A percentile compares a stretch with the other conserved stretches of the same genome.
Evolutionary conservation across 1,284 basidiomycete genomes (phyloP).

Genomic region (Rhodotorula sp.): DNA sequence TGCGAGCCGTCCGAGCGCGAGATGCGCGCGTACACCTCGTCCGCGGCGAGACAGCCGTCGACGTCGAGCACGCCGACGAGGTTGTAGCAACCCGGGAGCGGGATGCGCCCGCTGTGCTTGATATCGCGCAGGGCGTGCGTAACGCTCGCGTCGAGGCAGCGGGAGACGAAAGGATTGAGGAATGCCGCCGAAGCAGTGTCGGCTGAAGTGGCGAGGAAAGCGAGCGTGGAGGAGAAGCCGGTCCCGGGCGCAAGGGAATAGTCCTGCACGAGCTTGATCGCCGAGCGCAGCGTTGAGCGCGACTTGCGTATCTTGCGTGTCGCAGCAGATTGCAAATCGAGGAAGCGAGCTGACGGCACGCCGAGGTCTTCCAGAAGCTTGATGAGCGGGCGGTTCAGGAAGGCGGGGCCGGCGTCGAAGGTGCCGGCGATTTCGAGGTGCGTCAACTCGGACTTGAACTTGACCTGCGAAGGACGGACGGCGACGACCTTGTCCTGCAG

Average conservation of each 20-base stretch:
- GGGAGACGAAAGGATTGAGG: conserved; percentile 14
- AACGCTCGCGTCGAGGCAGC: conserved; percentile 11
- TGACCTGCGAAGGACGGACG: conserved; percentile 69
- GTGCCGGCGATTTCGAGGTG: conserved; percentile 69
- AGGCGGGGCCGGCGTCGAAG: conserved; percentile 61
- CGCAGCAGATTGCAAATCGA: conserved; percentile 6
- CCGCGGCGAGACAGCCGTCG: conserved; percentile 5
- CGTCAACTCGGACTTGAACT: conserved; percentile 63
- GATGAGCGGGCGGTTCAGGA: conserved; percentile 57
- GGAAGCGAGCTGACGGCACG: background rate
- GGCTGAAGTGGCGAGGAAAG: background rate
- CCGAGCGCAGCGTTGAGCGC: conserved; percentile 7
- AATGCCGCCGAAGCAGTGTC: background rate
- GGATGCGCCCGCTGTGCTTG: conserved; percentile 29
- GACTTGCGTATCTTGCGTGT: background rate
- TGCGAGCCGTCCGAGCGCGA: background rate
- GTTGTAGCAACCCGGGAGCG: conserved; percentile 17
- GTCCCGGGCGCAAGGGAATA: conserved; percentile 10
- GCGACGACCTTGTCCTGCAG: conserved; percentile 60
- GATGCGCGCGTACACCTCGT: conserved; percentile 15
- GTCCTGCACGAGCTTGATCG: conserved; percentile 12
- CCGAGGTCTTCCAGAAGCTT: conserved; percentile 20
- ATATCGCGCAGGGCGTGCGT: conserved; percentile 16
- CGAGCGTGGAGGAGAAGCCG: background rate
- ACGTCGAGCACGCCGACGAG: conserved; percentile 35